Evolutionary conservation across 1,139 yeast genomes (phyloP), one percentile per base, ranked within the genome.

Genomic region (Yamadazyma kanchanaburiensis): DNA sequence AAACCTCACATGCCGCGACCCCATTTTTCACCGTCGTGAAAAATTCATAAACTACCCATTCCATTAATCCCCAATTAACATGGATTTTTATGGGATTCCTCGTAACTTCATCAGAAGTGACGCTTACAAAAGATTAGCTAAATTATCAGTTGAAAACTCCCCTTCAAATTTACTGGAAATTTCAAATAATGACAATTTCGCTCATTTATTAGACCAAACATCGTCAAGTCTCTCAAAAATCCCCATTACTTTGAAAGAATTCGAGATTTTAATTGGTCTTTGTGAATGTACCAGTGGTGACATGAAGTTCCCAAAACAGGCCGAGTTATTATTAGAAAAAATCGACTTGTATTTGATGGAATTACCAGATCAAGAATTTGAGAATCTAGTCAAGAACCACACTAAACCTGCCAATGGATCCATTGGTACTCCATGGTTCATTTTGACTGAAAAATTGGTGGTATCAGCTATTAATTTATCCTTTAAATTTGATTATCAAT

Each of bases 181-280:
- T 11, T 40, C 33, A 21, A 35, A 38, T 16, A 37, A 31, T 12
- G 57, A 55, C 28, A 53, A 53, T 32, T 59, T 60, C 36, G 33
- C 47, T 29, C 49, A 43, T 20, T 46, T 62, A 30, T 38, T 62
- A 25, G 34, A 46, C 3, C 41, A 45, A 25, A 48, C 59, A 12
- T 43, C 55, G 3, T 25, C 33, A 14, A 30, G 32, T 12, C 32
- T 54, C 19, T 50, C 64, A 1, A 38, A 38, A 10, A 64, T 66
- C 12, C 73, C 77, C 2, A 62, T 77, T 30, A 53, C 70, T 2
- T 50, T 63, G 21, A 73, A 72, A 31, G 95, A 87, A 51, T 70
- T 79, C 47, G 95, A 88, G 48, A 77, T 81, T 5, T 58, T 88
- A 34, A 48, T 79, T 30, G 86, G 95, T 0, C 57, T 87, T 16